Conservation (phyloP, 306 rosid genomes). For the Alnus glutinosa region DNA sequence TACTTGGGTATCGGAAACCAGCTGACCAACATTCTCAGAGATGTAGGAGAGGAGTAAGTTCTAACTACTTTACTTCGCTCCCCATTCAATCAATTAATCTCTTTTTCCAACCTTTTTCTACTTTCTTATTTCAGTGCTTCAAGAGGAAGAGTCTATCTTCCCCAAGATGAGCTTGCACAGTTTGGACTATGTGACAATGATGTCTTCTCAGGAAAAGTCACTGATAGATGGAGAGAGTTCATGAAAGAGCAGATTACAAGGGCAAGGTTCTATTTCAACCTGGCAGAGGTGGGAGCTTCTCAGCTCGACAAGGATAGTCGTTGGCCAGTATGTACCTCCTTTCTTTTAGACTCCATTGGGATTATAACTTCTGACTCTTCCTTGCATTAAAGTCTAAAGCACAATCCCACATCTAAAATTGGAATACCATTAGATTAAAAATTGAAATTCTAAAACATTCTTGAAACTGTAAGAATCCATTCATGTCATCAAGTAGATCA, state of each 20-base stretch:
- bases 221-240: constrained; percentile 67
- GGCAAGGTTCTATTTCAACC: constrained; percentile 74
- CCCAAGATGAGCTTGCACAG: constrained; percentile 88
- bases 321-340: constrained; percentile 61
- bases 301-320: constrained; percentile 87
- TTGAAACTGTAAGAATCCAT: neutral
- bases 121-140: constrained; percentile 47
- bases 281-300: constrained; percentile 81
- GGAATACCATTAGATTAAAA: too few species aligned
- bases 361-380: too few species aligned
- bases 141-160: constrained; percentile 90
- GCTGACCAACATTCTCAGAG: constrained; percentile 87
- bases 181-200: constrained; percentile 67
- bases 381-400: too few species aligned
- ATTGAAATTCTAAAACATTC: neutral
- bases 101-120: neutral
- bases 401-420: too few species aligned
- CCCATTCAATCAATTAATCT: neutral
- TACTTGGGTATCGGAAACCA: constrained; percentile 86
- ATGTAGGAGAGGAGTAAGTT: constrained; percentile 93
- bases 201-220: constrained; percentile 61
- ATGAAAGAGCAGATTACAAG: constrained; percentile 82
- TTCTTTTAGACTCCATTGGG: too few species aligned
- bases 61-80: neutral
- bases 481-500: neutral